Evolutionary conservation across 225 moss, liverwort and hornwort genomes (phyloP), one percentile per base, ranked within the genome.

Genomic region (Polytrichum formosum): DNA sequence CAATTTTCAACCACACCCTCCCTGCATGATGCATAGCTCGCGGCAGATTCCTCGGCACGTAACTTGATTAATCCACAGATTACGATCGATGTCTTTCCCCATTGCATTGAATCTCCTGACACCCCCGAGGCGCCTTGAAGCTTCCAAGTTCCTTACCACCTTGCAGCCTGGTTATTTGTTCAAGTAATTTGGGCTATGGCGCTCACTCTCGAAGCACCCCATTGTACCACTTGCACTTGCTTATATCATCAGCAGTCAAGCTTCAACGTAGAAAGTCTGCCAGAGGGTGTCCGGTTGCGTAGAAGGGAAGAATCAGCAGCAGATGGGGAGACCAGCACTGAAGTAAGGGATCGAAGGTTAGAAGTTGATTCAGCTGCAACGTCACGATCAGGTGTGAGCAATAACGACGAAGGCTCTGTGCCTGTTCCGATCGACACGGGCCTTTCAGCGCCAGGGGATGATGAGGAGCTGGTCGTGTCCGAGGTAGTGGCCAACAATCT

Each of bases 401-500:
- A 21, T 22, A 22, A 6, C 20, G 6, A 20, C 20, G 6, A 20
- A 22, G 58, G n/a, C 2, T 20, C 5, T 8, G 20, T 6, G 20
- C 6, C 37, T 58, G n/a, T 22, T 20, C 8, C 21, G 58, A 22
- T 6, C 6, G 58, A 22, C 58, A 58, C 2, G 6, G 8, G 58
- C n/a, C 58, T 58, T 20, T 6, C 58, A 1, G 65, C 5, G 29
- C 29, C 22, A 37, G 13, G 37, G 10, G 75, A 64, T 46, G 78
- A 71, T 29, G 75, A 78, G 6, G 65, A 5, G 2, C 0, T 72
- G 20, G 70, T 61, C 5, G 0, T 68, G 1, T 78, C 81, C 1
- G 81, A 81, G 33, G 63, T 63, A 7, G 81, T 81, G 66, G 81
- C 79, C 35, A 64, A 59, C 5, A 75, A 86, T 23, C 67, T 82